Evolutionary conservation across 176 grass and related monocot genomes (phyloP).

Genomic region (Dactylis glomerata): DNA sequence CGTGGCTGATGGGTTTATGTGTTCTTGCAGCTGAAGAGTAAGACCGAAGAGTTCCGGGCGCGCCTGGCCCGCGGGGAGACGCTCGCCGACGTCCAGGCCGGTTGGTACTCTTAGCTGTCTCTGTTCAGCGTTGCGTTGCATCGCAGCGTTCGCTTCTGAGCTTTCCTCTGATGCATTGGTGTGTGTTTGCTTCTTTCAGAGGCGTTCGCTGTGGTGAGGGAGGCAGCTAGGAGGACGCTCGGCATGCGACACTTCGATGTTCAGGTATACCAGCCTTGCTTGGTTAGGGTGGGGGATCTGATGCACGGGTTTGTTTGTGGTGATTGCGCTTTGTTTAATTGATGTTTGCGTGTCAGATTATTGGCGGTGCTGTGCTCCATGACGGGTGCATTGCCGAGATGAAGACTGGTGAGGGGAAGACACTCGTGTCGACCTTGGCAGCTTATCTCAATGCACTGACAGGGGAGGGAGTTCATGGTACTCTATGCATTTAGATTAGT

Average conservation of each 20-base stretch:
- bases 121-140: neutral
- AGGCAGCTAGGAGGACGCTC: slow-evolving; percentile 80
- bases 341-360: slow-evolving; percentile 48
- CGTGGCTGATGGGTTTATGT: neutral
- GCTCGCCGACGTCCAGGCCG: slow-evolving; percentile 75
- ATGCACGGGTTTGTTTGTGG: neutral
- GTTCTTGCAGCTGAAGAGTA: slow-evolving; percentile 62
- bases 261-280: slow-evolving; percentile 43
- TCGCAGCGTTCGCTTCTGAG: neutral
- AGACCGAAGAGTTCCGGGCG: slow-evolving; percentile 64
- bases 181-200: slow-evolving; percentile 39
- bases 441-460: slow-evolving; percentile 89
- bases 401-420: slow-evolving; percentile 97
- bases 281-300: neutral
- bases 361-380: slow-evolving; percentile 95
- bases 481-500: slow-evolving; percentile 1
- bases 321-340: neutral
- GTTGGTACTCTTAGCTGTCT: slow-evolving; percentile 36
- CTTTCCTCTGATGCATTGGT: slow-evolving; percentile 6
- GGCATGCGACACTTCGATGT: slow-evolving; percentile 92
- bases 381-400: slow-evolving; percentile 98
- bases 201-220: slow-evolving; percentile 81
- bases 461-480: slow-evolving; percentile 93
- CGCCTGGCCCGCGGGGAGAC: slow-evolving; percentile 69
- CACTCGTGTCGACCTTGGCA: slow-evolving; percentile 77